Evolutionary conservation across 257 asterid genomes (phyloP), one percentile per base, ranked within the genome.

Genomic region (Ballota nigra): DNA sequence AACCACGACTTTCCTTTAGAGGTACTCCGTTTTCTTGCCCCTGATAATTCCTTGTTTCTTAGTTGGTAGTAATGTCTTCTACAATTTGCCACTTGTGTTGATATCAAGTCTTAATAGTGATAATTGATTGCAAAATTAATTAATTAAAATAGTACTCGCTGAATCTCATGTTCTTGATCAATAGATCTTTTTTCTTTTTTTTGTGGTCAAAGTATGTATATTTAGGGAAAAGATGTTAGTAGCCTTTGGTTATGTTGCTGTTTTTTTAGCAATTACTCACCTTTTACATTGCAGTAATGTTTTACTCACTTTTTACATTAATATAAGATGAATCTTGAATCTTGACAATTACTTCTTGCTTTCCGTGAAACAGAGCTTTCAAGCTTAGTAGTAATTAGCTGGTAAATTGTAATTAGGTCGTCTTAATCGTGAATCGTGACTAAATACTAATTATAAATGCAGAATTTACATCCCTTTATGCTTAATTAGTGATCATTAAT

Each of bases 1-100:
- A 51, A 56, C 76, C 79, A 36, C 71, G 29, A 1, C 53, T 78
- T 31, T 11, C 59, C 40, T 58, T 47, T 16, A 7, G 66, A 67
- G 79, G 86, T 82, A 69, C 23, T 3, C n/a, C 53, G 18, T 57
- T 26, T 57, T 7, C 8, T 29, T 6, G 8, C 10, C 1, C n/a
- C 3, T 18, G 1, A 49, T 3, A 3, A n/a, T 29, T 60, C 68
- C 43, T 28, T 2, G 8, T 5, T 9, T 6, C 40, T 55, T 28
- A 38, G 28, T 11, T 5, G 34, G 2, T 16, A 22, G 8, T 55
- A 15, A n/a, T 24, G 0, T 73, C 31, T 23, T 66, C 12, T 55
- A 9, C 59, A 24, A 10, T 47, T 45, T n/a, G 13, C 64, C 18
- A 23, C 8, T 58, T 31, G 41, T 34, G 8, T 1, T 45, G 18